A percentile compares a stretch with the other conserved stretches of the same genome.
Conservation (phyloP, 2,329 filamentous ascomycete species). For the Knoxdaviesia proteae region DNA sequence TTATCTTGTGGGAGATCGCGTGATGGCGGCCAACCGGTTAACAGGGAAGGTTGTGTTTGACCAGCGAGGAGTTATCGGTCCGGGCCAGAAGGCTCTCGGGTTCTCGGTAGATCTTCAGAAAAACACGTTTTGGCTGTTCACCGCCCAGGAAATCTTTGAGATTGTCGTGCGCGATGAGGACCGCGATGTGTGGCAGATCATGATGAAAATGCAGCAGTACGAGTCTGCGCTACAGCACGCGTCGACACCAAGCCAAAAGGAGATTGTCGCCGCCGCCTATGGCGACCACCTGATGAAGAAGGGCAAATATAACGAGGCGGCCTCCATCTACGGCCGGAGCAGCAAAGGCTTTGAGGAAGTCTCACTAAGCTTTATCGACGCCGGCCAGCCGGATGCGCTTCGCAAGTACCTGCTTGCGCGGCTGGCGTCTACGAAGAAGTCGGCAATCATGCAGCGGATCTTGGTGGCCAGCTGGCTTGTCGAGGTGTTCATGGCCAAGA, state of each 20-base stretch:
- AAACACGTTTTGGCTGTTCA: slow-evolving; percentile 96
- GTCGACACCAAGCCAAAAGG: slow-evolving; percentile 59
- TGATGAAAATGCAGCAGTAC: slow-evolving; percentile 72
- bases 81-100: slow-evolving; percentile 60
- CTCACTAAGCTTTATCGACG: slow-evolving; percentile 74
- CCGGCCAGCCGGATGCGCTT: slow-evolving; percentile 72
- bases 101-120: slow-evolving; percentile 80
- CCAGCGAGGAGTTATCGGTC: slow-evolving; percentile 55
- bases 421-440: slow-evolving; percentile 61
- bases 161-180: slow-evolving; percentile 80
- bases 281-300: slow-evolving; percentile 73
- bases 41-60: slow-evolving; percentile 75
- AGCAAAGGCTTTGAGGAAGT: slow-evolving; percentile 96
- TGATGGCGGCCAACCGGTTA: slow-evolving; percentile 72
- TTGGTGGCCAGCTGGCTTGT: slow-evolving; percentile 94
- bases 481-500: slow-evolving; percentile 91
- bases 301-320: slow-evolving; percentile 68
- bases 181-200: slow-evolving; percentile 83
- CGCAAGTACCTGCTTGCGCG: slow-evolving; percentile 79
- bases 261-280: slow-evolving; percentile 77
- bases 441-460: slow-evolving; percentile 71
- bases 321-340: slow-evolving; percentile 78
- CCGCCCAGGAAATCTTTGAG: slow-evolving; percentile 76
- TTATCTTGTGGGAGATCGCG: slow-evolving; percentile 57
- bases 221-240: slow-evolving; percentile 76